phyloP scores from a whole-genome alignment of 768 basidiomycete species.

The Tulasnella sp. region DNA sequence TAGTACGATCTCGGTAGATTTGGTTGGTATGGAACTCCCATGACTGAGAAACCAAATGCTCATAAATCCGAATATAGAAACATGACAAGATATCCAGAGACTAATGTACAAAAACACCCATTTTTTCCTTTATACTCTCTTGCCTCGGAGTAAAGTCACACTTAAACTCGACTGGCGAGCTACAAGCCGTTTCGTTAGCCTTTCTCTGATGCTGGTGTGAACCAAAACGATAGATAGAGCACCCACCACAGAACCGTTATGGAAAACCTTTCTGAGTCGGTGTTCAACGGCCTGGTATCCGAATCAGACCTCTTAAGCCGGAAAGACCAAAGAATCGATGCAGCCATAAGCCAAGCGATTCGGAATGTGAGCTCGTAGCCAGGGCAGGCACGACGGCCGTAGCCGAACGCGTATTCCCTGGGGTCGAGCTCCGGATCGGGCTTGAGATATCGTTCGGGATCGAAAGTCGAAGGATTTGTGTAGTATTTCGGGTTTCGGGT shows the following conservation, averaged over 20 bases:
- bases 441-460: constrained; percentile 23
- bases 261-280: neutral
- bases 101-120: no score
- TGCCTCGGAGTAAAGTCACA: no score
- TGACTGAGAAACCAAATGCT: no score
- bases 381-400: constrained; percentile 19
- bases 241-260: neutral
- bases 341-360: neutral
- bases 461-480: constrained; percentile 15
- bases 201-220: neutral
- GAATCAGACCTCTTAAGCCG: neutral
- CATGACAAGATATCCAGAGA: no score
- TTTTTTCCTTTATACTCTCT: no score
- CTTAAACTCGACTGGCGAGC: no score
- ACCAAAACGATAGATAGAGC: neutral
- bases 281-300: neutral
- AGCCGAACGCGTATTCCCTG: constrained; percentile 5
- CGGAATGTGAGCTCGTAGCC: constrained; percentile 5
- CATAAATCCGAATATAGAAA: no score
- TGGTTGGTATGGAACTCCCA: no score
- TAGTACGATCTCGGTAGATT: no score
- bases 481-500: constrained; percentile 9
- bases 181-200: neutral
- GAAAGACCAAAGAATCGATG: neutral
- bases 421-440: neutral